Evolutionary conservation across 2,329 filamentous ascomycete genomes (phyloP).

Genomic region (Chalara sp.): DNA sequence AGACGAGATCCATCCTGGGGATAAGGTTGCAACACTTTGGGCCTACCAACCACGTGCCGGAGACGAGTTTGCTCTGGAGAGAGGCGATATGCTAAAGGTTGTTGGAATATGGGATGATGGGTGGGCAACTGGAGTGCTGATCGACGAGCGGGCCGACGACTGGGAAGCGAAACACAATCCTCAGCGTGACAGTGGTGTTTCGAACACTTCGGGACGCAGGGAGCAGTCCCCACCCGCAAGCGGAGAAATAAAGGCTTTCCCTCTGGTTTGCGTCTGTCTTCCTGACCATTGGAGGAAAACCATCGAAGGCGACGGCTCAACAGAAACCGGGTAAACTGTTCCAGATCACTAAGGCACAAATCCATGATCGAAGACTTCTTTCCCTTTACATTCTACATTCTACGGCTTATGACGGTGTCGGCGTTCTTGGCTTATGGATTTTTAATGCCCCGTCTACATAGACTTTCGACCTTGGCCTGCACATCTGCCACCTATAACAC

Average conservation of each 20-base stretch:
- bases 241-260: conserved; percentile 96
- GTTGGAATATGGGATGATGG: conserved; percentile 99
- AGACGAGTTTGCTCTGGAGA: conserved; percentile 88
- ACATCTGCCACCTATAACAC: too few relatives aligned
- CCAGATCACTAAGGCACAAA: conserved; percentile 12
- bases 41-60: conserved; percentile 90
- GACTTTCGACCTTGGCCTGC: not conserved
- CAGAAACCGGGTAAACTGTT: conserved; percentile 50
- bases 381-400: conserved; percentile 7
- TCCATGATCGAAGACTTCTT: conserved; percentile 6
- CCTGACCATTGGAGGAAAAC: conserved; percentile 96
- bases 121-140: conserved; percentile 88
- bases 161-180: conserved; percentile 72
- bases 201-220: conserved; percentile 62
- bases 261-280: conserved; percentile 89
- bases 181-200: conserved; percentile 90
- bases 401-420: conserved; percentile 21
- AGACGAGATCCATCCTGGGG: conserved; percentile 88
- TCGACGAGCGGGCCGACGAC: conserved; percentile 79
- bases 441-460: conserved; percentile 4
- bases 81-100: conserved; percentile 96
- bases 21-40: conserved; percentile 88
- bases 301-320: conserved; percentile 79
- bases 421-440: conserved; percentile 20
- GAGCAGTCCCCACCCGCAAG: conserved; percentile 57